Percentiles rank a stretch among this genome's conserved stretches.
Evolutionary conservation across 2,329 filamentous ascomycete species (phyloP).

Genomic region (Fusarium sp.): DNA sequence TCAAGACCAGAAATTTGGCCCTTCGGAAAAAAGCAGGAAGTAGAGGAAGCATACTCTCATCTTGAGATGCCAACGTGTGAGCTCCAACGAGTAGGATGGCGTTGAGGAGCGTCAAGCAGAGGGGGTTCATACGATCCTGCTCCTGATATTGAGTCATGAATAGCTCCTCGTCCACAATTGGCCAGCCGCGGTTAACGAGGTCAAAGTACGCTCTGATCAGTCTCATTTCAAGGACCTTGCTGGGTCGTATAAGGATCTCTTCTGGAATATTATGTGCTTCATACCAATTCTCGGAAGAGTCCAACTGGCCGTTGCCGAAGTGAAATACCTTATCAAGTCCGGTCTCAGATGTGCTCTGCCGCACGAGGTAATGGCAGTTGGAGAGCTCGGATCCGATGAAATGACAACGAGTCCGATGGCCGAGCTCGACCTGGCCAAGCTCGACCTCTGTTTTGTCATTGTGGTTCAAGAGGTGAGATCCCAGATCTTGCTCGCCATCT

Average conservation of each 20-base stretch:
- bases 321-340: not conserved
- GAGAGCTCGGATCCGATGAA: slow-evolving; percentile 5
- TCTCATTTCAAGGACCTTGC: not conserved
- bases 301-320: slow-evolving; percentile 2
- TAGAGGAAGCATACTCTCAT: not conserved
- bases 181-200: not conserved
- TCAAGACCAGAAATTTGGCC: not conserved
- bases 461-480: not conserved
- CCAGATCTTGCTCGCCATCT: not conserved
- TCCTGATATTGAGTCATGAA: slow-evolving; percentile 9
- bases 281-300: not conserved
- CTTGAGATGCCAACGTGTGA: not conserved
- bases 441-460: not conserved
- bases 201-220: slow-evolving; percentile 6
- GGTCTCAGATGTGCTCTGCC: not conserved
- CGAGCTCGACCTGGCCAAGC: not conserved
- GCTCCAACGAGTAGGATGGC: slow-evolving; percentile 7
- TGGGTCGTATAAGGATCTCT: not conserved
- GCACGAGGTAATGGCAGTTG: slow-evolving; percentile 1
- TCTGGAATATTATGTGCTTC: not conserved
- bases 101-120: slow-evolving; percentile 9
- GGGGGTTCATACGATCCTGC: not conserved
- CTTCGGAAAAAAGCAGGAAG: not conserved
- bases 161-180: slow-evolving; percentile 6
- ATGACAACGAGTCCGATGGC: slow-evolving; percentile 1